Percentiles rank a stretch among this genome's conserved stretches.
Evolutionary conservation across 176 grass and related monocot species (phyloP).

Genomic region (Aegilops speltoides): DNA sequence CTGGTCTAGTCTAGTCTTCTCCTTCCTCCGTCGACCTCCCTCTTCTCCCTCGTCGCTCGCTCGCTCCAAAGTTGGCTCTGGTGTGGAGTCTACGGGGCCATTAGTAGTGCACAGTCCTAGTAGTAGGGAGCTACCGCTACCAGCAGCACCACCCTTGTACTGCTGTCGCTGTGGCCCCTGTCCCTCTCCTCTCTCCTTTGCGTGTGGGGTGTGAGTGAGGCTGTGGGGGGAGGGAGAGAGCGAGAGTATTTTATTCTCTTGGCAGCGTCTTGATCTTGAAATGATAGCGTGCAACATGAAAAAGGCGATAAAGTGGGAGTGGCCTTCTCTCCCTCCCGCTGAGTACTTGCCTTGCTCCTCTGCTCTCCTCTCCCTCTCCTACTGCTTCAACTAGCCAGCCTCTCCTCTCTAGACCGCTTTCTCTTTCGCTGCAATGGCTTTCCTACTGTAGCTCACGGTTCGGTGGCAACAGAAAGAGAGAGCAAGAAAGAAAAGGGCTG

Average conservation of each 20-base stretch:
- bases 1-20: not conserved
- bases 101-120: constrained; percentile 4
- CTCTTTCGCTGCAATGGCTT: not conserved
- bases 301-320: constrained; percentile 88
- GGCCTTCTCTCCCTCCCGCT: constrained; percentile 20
- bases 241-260: constrained; percentile 59
- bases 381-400: not conserved
- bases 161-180: not conserved
- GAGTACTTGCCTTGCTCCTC: constrained; percentile 37
- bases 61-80: constrained; percentile 16
- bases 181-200: not conserved
- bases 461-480: constrained; percentile 7
- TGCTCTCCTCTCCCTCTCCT: not conserved
- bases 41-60: not conserved
- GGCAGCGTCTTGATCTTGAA: constrained; percentile 55
- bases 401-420: constrained; percentile 4
- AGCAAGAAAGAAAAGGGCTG: constrained; percentile 7
- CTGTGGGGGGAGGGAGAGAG: constrained; percentile 5
- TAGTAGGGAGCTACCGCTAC: not conserved
- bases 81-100: constrained; percentile 13
- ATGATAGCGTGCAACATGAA: constrained; percentile 99
- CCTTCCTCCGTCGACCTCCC: not conserved
- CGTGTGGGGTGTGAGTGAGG: not conserved
- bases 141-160: constrained; percentile 1
- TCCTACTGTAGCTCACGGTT: constrained; percentile 15